phyloP scores from a whole-genome alignment of 306 rosid species.

The Dalbergia cochinchinensis region DNA sequence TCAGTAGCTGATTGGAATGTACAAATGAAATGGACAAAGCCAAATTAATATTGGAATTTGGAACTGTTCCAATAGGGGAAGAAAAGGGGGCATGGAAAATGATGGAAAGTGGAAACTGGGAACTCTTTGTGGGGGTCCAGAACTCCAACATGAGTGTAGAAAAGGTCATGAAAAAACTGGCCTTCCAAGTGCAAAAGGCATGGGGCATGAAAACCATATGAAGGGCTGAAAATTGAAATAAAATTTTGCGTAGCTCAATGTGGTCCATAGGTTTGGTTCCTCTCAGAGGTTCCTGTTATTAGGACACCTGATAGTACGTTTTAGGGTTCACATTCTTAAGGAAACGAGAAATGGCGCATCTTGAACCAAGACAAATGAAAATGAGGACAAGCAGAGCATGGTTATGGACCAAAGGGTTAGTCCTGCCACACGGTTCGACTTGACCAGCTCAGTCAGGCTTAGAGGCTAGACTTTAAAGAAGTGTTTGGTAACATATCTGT shows the following conservation, averaged over 20 bases:
- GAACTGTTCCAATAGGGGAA: neutral
- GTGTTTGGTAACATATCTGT: too few relatives aligned
- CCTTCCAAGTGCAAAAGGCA: constrained; percentile 9
- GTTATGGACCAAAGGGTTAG: neutral
- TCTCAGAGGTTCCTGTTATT: neutral
- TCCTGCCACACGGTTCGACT: constrained; percentile 5
- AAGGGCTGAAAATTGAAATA: neutral
- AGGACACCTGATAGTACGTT: constrained; percentile 37
- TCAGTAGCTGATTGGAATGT: neutral
- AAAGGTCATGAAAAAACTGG: neutral
- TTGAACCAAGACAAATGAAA: neutral
- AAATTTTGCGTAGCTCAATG: neutral
- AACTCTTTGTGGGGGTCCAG: neutral
- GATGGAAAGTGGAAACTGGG: neutral
- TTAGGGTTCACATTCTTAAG: neutral
- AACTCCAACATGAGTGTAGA: neutral
- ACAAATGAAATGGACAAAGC: neutral
- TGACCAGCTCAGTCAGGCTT: neutral
- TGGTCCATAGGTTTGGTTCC: constrained; percentile 21
- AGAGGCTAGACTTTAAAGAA: neutral
- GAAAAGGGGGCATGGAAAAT: neutral
- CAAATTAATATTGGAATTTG: constrained; percentile 10
- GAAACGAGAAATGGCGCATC: neutral
- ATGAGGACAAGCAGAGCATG: neutral
- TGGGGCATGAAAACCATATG: neutral